Evolutionary conservation across 2,329 filamentous ascomycete genomes (phyloP).

Genomic region (Botrytis elliptica): DNA sequence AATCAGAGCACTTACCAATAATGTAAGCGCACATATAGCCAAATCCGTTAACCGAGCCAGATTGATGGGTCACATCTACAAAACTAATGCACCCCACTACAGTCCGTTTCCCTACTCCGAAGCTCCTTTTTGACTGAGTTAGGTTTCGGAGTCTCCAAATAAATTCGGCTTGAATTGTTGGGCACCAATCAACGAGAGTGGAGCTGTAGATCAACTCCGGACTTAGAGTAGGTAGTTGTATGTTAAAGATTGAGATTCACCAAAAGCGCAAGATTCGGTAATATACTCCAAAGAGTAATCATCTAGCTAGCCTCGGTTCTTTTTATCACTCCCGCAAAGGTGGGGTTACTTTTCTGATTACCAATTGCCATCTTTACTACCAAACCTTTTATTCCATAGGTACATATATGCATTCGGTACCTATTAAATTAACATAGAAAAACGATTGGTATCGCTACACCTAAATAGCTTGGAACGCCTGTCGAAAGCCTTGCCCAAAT

Average conservation of each 20-base stretch:
- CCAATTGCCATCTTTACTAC: neutral
- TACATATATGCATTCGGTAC: neutral
- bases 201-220: neutral
- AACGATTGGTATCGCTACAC: neutral
- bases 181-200: neutral
- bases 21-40: neutral
- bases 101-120: slow-evolving; percentile 3
- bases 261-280: neutral
- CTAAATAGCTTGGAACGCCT: neutral
- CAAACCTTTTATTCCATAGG: neutral
- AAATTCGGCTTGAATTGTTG: neutral
- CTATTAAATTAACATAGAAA: neutral
- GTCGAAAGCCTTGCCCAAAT: neutral
- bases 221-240: neutral
- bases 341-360: neutral
- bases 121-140: slow-evolving; percentile 7
- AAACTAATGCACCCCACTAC: slow-evolving; percentile 15
- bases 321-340: neutral
- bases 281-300: neutral
- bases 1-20: neutral
- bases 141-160: neutral
- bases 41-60: slow-evolving; percentile 1
- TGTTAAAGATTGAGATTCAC: slow-evolving; percentile 1
- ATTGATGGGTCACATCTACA: slow-evolving; percentile 9
- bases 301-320: neutral